These are phyloP conservation scores for Miamiensis avidus DNA, from an alignment of 169 alveolate genomes.

Conservation along the genomic window DNA sequence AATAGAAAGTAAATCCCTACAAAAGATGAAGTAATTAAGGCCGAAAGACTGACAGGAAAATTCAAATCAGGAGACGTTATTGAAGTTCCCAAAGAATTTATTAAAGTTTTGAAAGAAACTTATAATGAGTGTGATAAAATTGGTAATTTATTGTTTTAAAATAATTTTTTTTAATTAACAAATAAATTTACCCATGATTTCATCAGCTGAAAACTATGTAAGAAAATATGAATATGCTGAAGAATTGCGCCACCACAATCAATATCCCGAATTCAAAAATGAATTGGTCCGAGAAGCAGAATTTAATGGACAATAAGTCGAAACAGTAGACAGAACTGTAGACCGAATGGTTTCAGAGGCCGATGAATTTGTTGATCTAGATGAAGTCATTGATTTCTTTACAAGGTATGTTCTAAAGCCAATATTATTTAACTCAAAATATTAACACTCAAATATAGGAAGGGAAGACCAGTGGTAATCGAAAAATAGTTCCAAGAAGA, in stretches of 20 bases:
- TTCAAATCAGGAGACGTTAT: conserved; percentile 18
- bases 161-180: neutral
- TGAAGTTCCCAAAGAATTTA: conserved; percentile 21
- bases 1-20: conserved; percentile 15
- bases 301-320: conserved; percentile 11
- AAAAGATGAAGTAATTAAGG: conserved; percentile 3
- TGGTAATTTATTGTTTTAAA: neutral
- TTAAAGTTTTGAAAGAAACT: neutral
- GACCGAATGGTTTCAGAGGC: conserved; percentile 52
- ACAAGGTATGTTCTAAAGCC: no score
- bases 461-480: conserved; percentile 55
- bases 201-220: neutral
- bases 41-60: conserved; percentile 12
- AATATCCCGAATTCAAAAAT: neutral
- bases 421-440: no score
- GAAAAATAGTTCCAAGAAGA: neutral
- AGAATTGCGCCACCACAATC: neutral
- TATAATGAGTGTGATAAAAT: neutral
- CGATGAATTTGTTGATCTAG: conserved; percentile 48
- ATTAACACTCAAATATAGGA: no score
- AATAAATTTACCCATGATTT: no score
- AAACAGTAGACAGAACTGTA: conserved; percentile 37
- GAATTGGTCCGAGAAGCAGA: conserved; percentile 12
- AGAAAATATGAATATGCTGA: neutral
- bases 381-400: conserved; percentile 56